Conservation (phyloP, 108 stramenopile genomes). For the Skeletonema menzelii region DNA sequence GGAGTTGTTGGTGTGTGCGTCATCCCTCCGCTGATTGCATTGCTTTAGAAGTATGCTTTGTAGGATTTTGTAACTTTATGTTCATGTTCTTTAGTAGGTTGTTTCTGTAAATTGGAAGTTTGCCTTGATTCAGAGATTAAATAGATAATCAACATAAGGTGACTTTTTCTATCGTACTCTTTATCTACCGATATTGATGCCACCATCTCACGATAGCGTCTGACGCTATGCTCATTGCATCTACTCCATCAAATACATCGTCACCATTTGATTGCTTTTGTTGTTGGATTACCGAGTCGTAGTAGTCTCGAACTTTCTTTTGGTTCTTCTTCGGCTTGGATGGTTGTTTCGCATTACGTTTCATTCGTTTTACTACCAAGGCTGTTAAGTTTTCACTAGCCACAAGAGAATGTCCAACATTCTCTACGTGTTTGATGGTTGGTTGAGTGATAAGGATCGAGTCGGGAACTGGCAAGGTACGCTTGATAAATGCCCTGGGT, state of each 20-base stretch:
- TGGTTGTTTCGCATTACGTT: background rate
- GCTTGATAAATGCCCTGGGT: background rate
- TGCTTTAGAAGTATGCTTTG: constrained; percentile 25
- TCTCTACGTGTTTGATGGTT: background rate
- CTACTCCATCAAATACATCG: constrained; percentile 5
- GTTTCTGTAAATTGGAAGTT: background rate
- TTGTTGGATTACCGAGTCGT: background rate
- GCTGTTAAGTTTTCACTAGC: background rate
- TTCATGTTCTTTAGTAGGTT: background rate
- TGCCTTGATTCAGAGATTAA: too few relatives aligned
- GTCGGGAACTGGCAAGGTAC: background rate
- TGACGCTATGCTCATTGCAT: constrained; percentile 2
- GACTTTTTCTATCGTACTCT: background rate
- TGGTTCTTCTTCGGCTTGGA: background rate
- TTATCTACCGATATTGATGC: background rate
- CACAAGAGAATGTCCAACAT: background rate
- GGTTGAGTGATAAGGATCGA: background rate
- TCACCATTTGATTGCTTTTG: background rate
- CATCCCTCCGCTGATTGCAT: constrained; percentile 64
- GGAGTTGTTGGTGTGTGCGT: constrained; percentile 57
- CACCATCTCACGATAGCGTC: background rate
- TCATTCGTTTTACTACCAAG: background rate
- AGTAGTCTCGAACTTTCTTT: background rate
- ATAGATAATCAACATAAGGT: background rate
- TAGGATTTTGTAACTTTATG: background rate